Evolutionary conservation across 306 rosid species (phyloP).

Genomic region (Adenanthera pavonina): DNA sequence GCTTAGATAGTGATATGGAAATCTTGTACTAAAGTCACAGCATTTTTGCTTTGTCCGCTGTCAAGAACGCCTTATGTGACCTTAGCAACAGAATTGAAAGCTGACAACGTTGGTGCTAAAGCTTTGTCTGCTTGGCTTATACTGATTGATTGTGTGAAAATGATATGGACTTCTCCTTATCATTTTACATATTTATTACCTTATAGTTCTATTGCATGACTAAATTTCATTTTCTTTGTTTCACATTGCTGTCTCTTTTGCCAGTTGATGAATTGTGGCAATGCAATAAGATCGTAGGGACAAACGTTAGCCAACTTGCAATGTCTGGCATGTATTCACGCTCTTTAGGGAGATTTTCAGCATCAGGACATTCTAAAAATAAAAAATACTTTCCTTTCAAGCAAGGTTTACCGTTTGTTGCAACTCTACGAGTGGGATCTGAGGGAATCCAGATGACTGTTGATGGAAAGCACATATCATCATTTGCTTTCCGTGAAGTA

Average conservation of each 20-base stretch:
- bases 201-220: conserved; percentile 1
- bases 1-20: background rate
- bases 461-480: conserved; percentile 94
- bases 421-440: conserved; percentile 90
- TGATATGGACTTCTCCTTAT: conserved; percentile 1
- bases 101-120: conserved; percentile 8
- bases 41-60: conserved; percentile 15
- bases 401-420: conserved; percentile 91
- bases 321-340: conserved; percentile 49
- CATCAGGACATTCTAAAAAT: conserved; percentile 50
- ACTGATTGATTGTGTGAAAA: conserved; percentile 22
- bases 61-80: conserved; percentile 2
- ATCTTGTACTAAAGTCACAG: conserved; percentile 9
- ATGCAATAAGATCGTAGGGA: conserved; percentile 91
- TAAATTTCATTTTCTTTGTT: conserved; percentile 19
- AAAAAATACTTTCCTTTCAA: conserved; percentile 83
- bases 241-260: conserved; percentile 43
- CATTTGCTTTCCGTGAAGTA: conserved; percentile 95
- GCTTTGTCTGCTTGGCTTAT: conserved; percentile 27
- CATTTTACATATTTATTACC: conserved; percentile 6
- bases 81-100: conserved; percentile 29
- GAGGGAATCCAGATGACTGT: conserved; percentile 99
- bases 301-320: conserved; percentile 52
- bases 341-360: conserved; percentile 57
- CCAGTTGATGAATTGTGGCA: conserved; percentile 95